Percentiles rank a stretch among this genome's conserved stretches.
These are phyloP conservation scores for Theileria orientalis DNA, from an alignment of 169 alveolate genomes.

Conservation along the genomic window DNA sequence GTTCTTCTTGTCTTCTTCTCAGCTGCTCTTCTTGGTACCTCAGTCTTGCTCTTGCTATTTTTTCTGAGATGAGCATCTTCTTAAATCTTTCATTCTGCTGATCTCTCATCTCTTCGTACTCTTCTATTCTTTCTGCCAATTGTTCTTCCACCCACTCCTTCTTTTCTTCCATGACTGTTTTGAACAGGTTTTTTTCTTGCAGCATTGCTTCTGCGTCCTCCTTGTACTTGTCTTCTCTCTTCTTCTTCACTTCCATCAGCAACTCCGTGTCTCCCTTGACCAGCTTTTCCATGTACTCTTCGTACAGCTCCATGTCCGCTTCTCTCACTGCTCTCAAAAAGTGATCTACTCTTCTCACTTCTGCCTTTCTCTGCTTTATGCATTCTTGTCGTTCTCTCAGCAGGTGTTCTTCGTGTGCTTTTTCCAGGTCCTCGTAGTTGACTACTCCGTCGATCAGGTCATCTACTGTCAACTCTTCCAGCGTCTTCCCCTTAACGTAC, in stretches of 20 bases:
- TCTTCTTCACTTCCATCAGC: conserved; percentile 70
- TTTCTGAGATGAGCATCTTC: conserved; percentile 42
- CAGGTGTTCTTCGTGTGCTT: conserved; percentile 79
- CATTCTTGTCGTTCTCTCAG: conserved; percentile 81
- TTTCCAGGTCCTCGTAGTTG: conserved; percentile 85
- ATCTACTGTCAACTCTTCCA: conserved; percentile 83
- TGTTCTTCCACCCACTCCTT: conserved; percentile 59
- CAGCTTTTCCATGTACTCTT: conserved; percentile 64
- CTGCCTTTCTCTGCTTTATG: conserved; percentile 76
- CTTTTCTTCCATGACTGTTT: conserved; percentile 63
- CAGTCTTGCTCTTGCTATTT: conserved; percentile 77
- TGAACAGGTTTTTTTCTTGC: conserved; percentile 67
- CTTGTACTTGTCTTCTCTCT: conserved; percentile 69
- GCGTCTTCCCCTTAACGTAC: conserved; percentile 80
- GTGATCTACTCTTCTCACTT: conserved; percentile 84
- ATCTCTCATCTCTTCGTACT: conserved; percentile 18
- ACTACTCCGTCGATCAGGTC: conserved; percentile 84
- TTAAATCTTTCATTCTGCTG: conserved; percentile 40
- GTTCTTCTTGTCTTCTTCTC: conserved; percentile 67
- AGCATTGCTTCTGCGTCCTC: conserved; percentile 68
- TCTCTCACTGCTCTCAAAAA: conserved; percentile 81
- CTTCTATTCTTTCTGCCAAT: conserved; percentile 17
- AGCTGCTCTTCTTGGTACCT: conserved; percentile 72
- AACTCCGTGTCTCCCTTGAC: conserved; percentile 70
- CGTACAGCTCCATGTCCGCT: conserved; percentile 74